Base-by-base conservation (phyloP, 306 rosid species). In the Lathyrus oleraceus region DNA sequence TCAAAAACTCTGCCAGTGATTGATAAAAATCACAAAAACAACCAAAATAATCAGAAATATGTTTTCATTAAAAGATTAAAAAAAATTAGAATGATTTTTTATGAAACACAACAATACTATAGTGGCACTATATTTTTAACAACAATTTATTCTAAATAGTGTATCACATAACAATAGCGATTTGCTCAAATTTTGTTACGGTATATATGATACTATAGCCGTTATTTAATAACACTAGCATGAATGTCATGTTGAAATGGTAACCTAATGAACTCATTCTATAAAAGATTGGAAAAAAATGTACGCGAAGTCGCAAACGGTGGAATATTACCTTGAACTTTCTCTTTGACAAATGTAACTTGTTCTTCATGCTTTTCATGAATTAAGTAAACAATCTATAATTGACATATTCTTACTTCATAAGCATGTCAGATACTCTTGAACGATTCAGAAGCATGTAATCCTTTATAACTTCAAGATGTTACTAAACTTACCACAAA, bases 301-400 rank as follows among this genome's bases (percentile, higher is more conserved):
- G 13, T 39, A 60, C 11, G 1, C 21, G 3, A 15, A 15, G 4
- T 15, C 10, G 40, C 30, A 47, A 21, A 40, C 35, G 5, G 45
- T 9, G 58, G 59, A 67, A 19, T 16, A 30, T 74, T 71, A 94
- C 97, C 90, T 78, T 88, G 87, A 77, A 91, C 61, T 79, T 87
- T 94, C 82, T 87, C 81, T 73, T 85, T 88, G 66, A 91, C 95
- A 80, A 65, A 71, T 63, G 76, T 86, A 56, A 90, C 96, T 70
- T 94, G 91, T 65, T 90, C 95, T 3, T 71, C 90, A 54, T 85
- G 81, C 78, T 87, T 78, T 84, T 94, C 97, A 49, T 94, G 94
- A 79, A 94, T 91, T 61, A 94, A 72, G 81, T 88, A 94, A 23
- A 94, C 84, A 77, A 91, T 57, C 79, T 94, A n/a, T n/a, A n/a